Percentiles rank a stretch among this genome's conserved stretches.
These are phyloP conservation scores for Aspergillus indologenus DNA, from an alignment of 495 filamentous ascomycete genomes.

Conservation along the genomic window DNA sequence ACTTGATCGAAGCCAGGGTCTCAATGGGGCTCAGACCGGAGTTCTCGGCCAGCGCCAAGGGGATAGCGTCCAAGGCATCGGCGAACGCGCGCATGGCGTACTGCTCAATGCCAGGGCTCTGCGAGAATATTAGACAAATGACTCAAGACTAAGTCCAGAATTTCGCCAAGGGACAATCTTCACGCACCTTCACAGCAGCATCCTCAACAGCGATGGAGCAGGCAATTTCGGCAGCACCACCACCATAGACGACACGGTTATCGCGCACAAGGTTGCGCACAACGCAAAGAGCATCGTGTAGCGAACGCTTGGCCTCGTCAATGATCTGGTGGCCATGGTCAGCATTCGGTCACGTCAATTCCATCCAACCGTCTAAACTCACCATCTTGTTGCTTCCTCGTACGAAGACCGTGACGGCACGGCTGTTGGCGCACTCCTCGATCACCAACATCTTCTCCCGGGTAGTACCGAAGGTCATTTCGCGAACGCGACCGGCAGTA, in stretches of 20 bases:
- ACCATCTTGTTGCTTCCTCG: constrained; percentile 99
- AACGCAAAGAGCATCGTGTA: constrained; percentile 96
- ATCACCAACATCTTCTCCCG: constrained; percentile 99
- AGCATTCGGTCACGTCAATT: constrained; percentile 17
- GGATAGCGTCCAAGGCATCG: constrained; percentile 89
- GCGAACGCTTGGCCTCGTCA: constrained; percentile 95
- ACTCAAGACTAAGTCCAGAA: neutral
- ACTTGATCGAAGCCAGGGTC: constrained; percentile 91
- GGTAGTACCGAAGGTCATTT: constrained; percentile 96
- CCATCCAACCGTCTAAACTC: constrained; percentile 22
- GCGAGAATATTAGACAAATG: constrained; percentile 15
- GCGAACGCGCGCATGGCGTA: constrained; percentile 98
- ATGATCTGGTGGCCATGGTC: constrained; percentile 66
- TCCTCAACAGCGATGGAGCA: constrained; percentile 96
- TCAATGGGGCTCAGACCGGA: constrained; percentile 94
- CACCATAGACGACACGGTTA: constrained; percentile 98
- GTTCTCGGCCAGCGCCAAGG: constrained; percentile 97
- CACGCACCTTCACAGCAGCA: constrained; percentile 75
- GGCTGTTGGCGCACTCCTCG: constrained; percentile 96
- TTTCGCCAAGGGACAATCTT: neutral
- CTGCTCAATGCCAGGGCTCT: constrained; percentile 92
- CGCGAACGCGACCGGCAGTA: constrained; percentile 81
- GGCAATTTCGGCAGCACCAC: constrained; percentile 95
- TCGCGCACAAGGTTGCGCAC: constrained; percentile 94
- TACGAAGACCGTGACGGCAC: constrained; percentile 93